phyloP scores from a whole-genome alignment of 164 flowering plant species.

The Umbilicus rupestris region DNA sequence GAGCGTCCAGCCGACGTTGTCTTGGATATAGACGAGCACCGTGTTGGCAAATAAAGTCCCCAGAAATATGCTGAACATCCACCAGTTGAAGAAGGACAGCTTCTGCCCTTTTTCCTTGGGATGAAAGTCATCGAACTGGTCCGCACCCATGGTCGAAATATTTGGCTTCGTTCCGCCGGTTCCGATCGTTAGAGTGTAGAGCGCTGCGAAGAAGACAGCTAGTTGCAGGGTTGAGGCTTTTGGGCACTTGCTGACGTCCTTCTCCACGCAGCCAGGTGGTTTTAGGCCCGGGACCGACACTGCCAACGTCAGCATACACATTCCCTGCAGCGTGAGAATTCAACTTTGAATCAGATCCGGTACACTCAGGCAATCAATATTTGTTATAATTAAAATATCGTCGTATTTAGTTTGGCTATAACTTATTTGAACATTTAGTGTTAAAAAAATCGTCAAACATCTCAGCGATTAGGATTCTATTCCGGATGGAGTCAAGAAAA shows the following conservation, averaged over 20 bases:
- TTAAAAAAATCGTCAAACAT: no score
- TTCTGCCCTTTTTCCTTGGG: constrained; percentile 53
- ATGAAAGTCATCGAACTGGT: constrained; percentile 65
- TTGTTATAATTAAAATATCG: no score
- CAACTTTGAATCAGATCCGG: no score
- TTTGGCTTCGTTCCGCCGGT: constrained; percentile 84
- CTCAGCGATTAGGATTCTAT: no score
- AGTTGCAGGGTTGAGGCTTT: constrained; percentile 43
- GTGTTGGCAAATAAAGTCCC: constrained; percentile 72
- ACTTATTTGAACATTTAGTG: no score
- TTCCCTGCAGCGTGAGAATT: constrained; percentile 33
- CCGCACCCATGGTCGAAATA: constrained; percentile 72
- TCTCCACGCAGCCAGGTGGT: constrained; percentile 35
- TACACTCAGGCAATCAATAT: no score
- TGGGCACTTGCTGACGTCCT: constrained; percentile 22
- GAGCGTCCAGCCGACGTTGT: constrained; percentile 65
- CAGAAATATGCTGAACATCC: constrained; percentile 63
- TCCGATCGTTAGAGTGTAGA: constrained; percentile 54
- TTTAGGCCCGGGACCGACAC: constrained; percentile 42
- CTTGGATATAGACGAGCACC: constrained; percentile 57
- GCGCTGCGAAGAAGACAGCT: constrained; percentile 51
- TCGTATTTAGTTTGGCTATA: no score
- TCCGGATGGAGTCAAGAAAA: no score
- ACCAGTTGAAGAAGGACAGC: constrained; percentile 80
- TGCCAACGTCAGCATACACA: constrained; percentile 43